These are phyloP conservation scores for Alternaria sp. DNA, from an alignment of 2,329 filamentous ascomycete species.

Conservation along the genomic window DNA sequence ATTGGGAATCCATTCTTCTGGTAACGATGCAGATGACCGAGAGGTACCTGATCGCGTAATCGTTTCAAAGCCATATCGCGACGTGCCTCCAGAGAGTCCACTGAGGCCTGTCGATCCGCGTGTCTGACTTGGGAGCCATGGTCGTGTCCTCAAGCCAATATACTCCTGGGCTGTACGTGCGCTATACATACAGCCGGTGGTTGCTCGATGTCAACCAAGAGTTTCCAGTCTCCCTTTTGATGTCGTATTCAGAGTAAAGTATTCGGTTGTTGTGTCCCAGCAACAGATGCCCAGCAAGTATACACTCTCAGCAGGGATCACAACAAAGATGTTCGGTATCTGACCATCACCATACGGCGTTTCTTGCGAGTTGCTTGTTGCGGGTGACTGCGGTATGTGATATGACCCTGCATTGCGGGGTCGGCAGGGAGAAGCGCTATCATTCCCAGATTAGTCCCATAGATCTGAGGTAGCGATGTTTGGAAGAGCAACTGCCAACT, in stretches of 20 bases:
- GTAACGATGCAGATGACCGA: background rate
- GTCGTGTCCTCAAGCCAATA: background rate
- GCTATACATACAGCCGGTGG: background rate
- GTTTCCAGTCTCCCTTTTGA: background rate
- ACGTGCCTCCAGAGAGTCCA: background rate
- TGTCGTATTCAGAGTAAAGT: background rate
- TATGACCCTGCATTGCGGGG: background rate
- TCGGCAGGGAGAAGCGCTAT: background rate
- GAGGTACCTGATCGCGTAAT: background rate
- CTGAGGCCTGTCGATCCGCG: background rate
- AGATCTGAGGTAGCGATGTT: background rate
- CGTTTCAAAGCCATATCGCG: background rate
- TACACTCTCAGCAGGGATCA: background rate
- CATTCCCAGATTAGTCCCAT: background rate
- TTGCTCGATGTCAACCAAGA: background rate
- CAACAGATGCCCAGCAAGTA: background rate
- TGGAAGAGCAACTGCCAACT: background rate
- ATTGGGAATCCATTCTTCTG: background rate
- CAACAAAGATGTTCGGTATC: background rate
- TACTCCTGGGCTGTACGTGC: background rate
- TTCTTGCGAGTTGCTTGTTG: background rate
- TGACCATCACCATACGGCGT: background rate
- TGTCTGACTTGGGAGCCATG: background rate
- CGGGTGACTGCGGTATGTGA: background rate
- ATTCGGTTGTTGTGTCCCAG: background rate